Evolutionary conservation across 1,284 basidiomycete genomes (phyloP), one percentile per base, ranked within the genome.

Genomic region (Microbotryomycetes sp.): DNA sequence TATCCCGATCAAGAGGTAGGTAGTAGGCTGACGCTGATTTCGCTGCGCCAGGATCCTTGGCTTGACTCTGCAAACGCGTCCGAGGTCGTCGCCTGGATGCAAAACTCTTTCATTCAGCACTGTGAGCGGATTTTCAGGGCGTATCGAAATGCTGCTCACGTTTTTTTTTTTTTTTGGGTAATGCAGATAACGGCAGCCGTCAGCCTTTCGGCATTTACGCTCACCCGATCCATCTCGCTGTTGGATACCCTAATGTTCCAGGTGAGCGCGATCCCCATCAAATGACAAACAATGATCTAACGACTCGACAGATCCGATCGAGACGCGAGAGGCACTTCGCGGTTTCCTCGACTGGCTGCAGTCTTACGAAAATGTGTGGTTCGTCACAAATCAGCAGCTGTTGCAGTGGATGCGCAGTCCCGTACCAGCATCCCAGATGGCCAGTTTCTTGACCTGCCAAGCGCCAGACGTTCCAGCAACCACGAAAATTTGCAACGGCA

Each of bases 1-100:
- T 24, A 31, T 2, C 21, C 9, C 27, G 45, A 13, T 29, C 26
- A 13, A 16, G 27, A 16, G 2, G 9, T 6, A 24, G 23, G 30
- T 7, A 11, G 28, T 5, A 13, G n/a, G 18, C 24, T 27, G 23
- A 4, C 13, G 18, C 15, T 52, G 6, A n/a, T 26, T 1, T 75
- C 79, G 13, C 85, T 87, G 76, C 78, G 88, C 67, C 89, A 89
- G 88, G 88, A 89, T 73, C 87, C 87, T 57, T 89, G 86, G 85
- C 77, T 90, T 41, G 85, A 78, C 59, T 58, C 68, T 52, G 50
- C 84, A 68, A 81, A 86, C 72, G 73, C 76, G 5, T 83, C 56
- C 50, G 65, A 60, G 3, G 88, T 87, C 2, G 76, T 88, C 6
- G 78, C 78, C 51, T 89, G 87, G 78, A 84, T 89, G 83, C 79